Conservation (phyloP, 208 protist species). For the Leptomonas pyrrhocoris region DNA sequence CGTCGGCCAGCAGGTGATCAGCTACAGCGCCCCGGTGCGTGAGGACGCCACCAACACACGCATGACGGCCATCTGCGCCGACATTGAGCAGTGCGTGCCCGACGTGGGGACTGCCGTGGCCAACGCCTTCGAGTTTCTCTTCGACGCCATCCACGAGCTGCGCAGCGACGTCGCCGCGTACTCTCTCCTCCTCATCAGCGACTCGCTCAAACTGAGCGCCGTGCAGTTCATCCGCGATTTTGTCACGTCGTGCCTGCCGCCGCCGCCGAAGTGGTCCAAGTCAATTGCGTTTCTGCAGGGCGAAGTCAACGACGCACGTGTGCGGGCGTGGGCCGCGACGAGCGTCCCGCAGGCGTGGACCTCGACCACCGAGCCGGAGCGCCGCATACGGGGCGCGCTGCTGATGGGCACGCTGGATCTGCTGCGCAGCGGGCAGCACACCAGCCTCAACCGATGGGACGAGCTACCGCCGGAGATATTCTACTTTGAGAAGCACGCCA, state of each 20-base stretch:
- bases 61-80: constrained; percentile 40
- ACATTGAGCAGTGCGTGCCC: constrained; percentile 50
- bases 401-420: constrained; percentile 61
- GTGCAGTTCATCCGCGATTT: constrained; percentile 79
- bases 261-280: constrained; percentile 52
- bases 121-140: constrained; percentile 68
- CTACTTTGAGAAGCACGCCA: constrained; percentile 79
- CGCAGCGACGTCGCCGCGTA: constrained; percentile 71
- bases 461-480: constrained; percentile 72
- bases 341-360: constrained; percentile 38
- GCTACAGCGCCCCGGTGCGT: constrained; percentile 65
- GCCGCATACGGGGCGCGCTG: constrained; percentile 63
- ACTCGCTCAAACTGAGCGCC: constrained; percentile 62
- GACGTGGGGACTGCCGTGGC: constrained; percentile 70
- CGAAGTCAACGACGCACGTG: constrained; percentile 47
- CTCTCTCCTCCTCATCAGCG: constrained; percentile 62
- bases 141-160: constrained; percentile 61
- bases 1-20: constrained; percentile 65
- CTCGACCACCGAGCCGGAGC: constrained; percentile 44
- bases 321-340: constrained; percentile 41
- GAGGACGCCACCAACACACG: constrained; percentile 43
- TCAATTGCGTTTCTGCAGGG: constrained; percentile 65
- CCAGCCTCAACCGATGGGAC: constrained; percentile 65
- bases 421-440: constrained; percentile 55
- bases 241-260: constrained; percentile 58